Evolutionary conservation across 768 basidiomycete species (phyloP), one percentile per base, ranked within the genome.

Genomic region (Russula foetens): DNA sequence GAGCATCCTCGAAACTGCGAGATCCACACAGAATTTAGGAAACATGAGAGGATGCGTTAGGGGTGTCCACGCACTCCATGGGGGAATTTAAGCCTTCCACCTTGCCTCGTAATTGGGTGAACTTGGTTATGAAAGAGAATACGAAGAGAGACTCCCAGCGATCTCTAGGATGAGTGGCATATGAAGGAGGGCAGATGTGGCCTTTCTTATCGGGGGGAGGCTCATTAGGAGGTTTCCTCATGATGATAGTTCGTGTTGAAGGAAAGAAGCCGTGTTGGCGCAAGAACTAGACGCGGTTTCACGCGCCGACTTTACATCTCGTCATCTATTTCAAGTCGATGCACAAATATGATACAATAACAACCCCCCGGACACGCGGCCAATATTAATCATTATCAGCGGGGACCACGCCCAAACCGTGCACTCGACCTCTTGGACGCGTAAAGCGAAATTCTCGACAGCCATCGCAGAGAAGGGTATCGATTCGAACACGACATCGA

Each of bases 71-170:
- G 76, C 74, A 93, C 91, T 92, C 89, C 85, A 87, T 86, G 50
- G 88, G 82, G 65, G 84, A 80, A 69, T 91, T 84, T 60, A 92
- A 74, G 58, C 90, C 89, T 72, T 90, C 88, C 41, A 89, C 77
- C 74, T 89, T 90, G 60, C 77, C 77, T 66, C 81, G 83, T 67
- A 92, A 76, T 72, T 80, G 76, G 24, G 89, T 90, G 76, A 90
- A 93, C 73, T 82, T 89, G 76, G 81, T 84, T 64, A 93, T 84
- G 75, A 93, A 93, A 31, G 85, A 81, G 72, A 90, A 93, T 39
- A 93, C 82, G 73, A 91, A 92, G 65, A 90, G 74, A 6, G 86
- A 83, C 75, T 93, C 91, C 91, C 91, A 93, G 73, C 87, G 86
- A 75, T 87, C 86, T 56, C 78, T 77, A 29, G 91, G 91, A 76